These are phyloP conservation scores for Musa acuminata DNA, from an alignment of 176 grass and related monocot species.

Conservation along the genomic window DNA sequence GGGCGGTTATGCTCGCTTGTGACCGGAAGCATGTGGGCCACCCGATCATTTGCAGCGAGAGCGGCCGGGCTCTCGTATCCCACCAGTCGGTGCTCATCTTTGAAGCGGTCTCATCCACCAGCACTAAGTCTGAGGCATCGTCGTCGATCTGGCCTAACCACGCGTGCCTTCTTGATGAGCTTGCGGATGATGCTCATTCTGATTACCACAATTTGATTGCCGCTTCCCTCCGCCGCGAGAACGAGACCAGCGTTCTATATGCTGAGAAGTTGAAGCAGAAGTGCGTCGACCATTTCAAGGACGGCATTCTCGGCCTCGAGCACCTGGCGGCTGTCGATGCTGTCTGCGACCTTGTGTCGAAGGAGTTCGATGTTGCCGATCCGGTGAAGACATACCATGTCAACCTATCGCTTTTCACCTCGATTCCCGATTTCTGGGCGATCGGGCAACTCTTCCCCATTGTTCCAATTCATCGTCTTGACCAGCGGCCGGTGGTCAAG, in stretches of 20 bases:
- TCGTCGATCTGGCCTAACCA: background rate
- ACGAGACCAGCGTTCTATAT: slow-evolving; percentile 1
- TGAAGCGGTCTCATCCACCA: background rate
- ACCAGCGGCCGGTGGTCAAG: slow-evolving; percentile 6
- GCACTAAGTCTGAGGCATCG: background rate
- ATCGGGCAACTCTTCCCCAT: slow-evolving; percentile 13
- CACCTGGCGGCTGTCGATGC: slow-evolving; percentile 11
- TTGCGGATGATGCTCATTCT: background rate
- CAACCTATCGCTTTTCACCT: slow-evolving; percentile 9
- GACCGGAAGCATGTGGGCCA: slow-evolving; percentile 4
- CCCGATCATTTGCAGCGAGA: slow-evolving; percentile 13
- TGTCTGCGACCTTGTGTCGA: slow-evolving; percentile 1
- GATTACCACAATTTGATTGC: background rate
- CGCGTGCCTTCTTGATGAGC: background rate
- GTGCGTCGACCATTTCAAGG: slow-evolving; percentile 7
- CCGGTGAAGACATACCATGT: slow-evolving; percentile 9
- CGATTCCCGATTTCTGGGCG: slow-evolving; percentile 14
- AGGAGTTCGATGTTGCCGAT: background rate
- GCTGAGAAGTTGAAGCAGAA: slow-evolving; percentile 6
- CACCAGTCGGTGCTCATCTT: slow-evolving; percentile 16
- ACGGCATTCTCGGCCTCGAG: slow-evolving; percentile 2
- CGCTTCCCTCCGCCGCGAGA: background rate
- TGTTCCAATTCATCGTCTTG: slow-evolving; percentile 10
- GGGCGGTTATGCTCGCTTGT: background rate
- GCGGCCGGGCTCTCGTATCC: slow-evolving; percentile 8